phyloP scores from a whole-genome alignment of 2,329 filamentous ascomycete species.

The Cordyceps tenuipes region DNA sequence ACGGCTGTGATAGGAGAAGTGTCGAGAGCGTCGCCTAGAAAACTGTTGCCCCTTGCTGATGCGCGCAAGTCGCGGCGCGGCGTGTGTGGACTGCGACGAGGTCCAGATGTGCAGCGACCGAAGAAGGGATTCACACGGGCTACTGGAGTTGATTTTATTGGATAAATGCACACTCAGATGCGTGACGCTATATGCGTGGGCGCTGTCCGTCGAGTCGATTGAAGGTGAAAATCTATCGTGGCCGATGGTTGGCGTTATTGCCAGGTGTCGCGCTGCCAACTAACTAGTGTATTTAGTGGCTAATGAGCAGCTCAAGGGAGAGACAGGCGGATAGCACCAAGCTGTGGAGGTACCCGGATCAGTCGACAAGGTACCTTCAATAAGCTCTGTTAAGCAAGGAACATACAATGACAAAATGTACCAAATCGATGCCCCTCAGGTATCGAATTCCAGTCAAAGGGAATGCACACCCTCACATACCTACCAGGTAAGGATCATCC shows the following conservation, averaged over 20 bases:
- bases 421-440: background rate
- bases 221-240: constrained; percentile 9
- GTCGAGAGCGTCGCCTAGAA: background rate
- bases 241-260: constrained; percentile 4
- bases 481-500: background rate
- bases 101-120: background rate
- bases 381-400: background rate
- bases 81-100: background rate
- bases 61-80: constrained; percentile 9
- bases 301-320: background rate
- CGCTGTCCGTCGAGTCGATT: constrained; percentile 3
- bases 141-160: background rate
- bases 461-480: background rate
- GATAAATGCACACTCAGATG: background rate
- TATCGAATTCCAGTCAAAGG: background rate
- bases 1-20: constrained; percentile 19
- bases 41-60: constrained; percentile 10
- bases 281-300: constrained; percentile 5
- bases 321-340: background rate
- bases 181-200: background rate
- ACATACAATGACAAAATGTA: background rate
- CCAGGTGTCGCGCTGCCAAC: constrained; percentile 5
- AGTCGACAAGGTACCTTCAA: background rate
- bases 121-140: background rate
- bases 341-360: background rate